These are phyloP conservation scores for Mycena alexandri DNA, from an alignment of 768 basidiomycete species.

Conservation along the genomic window DNA sequence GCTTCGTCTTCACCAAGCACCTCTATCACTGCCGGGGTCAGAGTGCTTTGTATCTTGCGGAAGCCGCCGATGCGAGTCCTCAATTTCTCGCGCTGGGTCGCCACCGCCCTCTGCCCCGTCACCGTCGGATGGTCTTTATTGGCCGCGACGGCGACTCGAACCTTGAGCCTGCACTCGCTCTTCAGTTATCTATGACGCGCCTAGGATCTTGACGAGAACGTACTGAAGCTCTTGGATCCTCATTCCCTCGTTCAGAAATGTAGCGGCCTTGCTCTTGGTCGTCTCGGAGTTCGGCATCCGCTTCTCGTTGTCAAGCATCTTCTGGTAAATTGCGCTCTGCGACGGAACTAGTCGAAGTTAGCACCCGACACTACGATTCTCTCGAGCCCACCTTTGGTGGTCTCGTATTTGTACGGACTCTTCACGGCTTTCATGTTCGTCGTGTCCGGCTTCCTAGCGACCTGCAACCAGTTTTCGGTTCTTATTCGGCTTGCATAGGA, in stretches of 20 bases:
- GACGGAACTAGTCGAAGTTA: background rate
- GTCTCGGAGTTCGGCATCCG: background rate
- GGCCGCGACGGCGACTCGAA: background rate
- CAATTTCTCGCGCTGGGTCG: too few species aligned
- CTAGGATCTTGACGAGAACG: background rate
- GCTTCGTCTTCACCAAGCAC: background rate
- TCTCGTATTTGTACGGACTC: background rate
- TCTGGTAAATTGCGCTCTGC: background rate
- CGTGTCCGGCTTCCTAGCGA: background rate
- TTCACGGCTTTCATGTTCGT: background rate
- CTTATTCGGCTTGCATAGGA: background rate
- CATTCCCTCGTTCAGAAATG: background rate
- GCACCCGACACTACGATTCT: background rate
- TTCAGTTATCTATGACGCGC: background rate
- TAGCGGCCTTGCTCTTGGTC: background rate
- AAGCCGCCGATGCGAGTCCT: too few species aligned
- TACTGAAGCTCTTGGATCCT: background rate
- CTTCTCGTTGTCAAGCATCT: slow-evolving; percentile 3
- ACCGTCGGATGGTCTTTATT: background rate
- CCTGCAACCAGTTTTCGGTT: too few species aligned
- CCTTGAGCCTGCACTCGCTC: background rate
- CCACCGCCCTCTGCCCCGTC: too few species aligned
- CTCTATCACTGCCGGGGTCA: background rate
- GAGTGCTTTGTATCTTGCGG: too few species aligned
- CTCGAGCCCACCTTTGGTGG: background rate